Conservation (phyloP, 2,329 filamentous ascomycete genomes). For the Fusarium sp. region DNA sequence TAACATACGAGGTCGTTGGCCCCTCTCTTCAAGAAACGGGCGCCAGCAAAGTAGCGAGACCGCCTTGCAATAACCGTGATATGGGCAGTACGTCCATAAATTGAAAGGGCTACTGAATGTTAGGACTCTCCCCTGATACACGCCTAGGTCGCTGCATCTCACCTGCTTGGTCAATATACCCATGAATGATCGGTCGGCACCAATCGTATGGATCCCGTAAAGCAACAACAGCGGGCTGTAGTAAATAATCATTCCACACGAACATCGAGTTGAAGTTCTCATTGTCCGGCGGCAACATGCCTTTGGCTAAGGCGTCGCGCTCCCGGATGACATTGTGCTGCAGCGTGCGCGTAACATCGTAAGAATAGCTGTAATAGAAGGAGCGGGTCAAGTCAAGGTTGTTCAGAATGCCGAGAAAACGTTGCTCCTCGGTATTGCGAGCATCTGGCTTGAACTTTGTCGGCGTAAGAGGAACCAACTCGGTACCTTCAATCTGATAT, state of each 20-base stretch:
- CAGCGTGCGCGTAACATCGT: slow-evolving; percentile 91
- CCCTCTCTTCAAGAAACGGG: slow-evolving; percentile 92
- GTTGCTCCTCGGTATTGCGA: slow-evolving; percentile 84
- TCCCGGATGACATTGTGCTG: slow-evolving; percentile 92
- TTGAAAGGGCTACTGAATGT: slow-evolving; percentile 67
- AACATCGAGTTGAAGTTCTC: slow-evolving; percentile 93
- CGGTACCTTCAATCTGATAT: slow-evolving; percentile 94
- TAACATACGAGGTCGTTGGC: slow-evolving; percentile 79
- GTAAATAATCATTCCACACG: slow-evolving; percentile 93
- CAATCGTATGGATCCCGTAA: slow-evolving; percentile 90
- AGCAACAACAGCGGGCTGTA: slow-evolving; percentile 76
- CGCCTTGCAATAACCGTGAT: slow-evolving; percentile 93
- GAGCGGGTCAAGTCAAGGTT: slow-evolving; percentile 90
- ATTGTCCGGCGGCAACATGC: slow-evolving; percentile 66
- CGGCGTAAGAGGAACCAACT: slow-evolving; percentile 87
- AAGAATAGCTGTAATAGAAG: slow-evolving; percentile 99
- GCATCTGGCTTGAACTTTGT: slow-evolving; percentile 81
- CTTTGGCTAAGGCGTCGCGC: slow-evolving; percentile 75
- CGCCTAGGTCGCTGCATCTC: slow-evolving; percentile 20
- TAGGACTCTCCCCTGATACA: not conserved
- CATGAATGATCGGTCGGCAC: slow-evolving; percentile 95
- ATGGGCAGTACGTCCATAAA: slow-evolving; percentile 90
- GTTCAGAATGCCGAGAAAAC: slow-evolving; percentile 88
- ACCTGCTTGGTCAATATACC: slow-evolving; percentile 90
- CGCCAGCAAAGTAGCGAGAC: slow-evolving; percentile 93